Evolutionary conservation across 2,329 filamentous ascomycete genomes (phyloP).

Genomic region (Neofusicoccum laricinum): DNA sequence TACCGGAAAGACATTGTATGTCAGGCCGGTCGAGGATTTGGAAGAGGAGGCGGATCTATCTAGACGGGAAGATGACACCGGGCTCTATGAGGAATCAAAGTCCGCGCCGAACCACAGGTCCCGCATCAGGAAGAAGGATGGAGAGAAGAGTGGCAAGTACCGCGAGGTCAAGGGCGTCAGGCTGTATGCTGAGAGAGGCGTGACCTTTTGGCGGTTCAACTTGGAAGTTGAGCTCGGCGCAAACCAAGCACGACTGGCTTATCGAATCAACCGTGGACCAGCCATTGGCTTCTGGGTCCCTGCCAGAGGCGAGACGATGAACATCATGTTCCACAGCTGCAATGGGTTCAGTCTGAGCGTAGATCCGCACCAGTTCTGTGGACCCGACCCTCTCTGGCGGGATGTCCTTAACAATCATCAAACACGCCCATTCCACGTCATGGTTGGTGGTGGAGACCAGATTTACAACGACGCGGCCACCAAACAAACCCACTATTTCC

Average conservation of each 20-base stretch:
- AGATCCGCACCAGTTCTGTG: conserved; percentile 76
- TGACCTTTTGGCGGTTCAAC: conserved; percentile 97
- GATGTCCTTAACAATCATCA: conserved; percentile 94
- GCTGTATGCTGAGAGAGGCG: conserved; percentile 79
- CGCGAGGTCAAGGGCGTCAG: conserved; percentile 80
- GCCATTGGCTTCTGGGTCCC: conserved; percentile 94
- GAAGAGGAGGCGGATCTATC: conserved; percentile 77
- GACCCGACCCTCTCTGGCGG: conserved; percentile 94
- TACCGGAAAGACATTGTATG: conserved; percentile 81
- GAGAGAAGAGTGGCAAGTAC: conserved; percentile 76
- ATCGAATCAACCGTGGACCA: conserved; percentile 90
- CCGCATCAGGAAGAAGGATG: conserved; percentile 60
- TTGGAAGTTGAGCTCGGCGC: conserved; percentile 82
- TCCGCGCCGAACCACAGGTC: conserved; percentile 45
- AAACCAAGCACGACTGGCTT: conserved; percentile 81
- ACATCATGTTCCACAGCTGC: conserved; percentile 98
- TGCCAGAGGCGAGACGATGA: conserved; percentile 80
- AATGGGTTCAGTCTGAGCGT: conserved; percentile 88
- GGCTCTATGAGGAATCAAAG: conserved; percentile 71
- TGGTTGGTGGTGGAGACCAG: conserved; percentile 96
- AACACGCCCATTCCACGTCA: conserved; percentile 90
- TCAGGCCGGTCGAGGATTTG: conserved; percentile 83
- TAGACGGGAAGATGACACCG: conserved; percentile 72
- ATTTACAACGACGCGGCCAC: conserved; percentile 91
- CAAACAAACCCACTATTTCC: conserved; percentile 71